phyloP scores from a whole-genome alignment of 306 rosid species.

The Sicyos baderoa region DNA sequence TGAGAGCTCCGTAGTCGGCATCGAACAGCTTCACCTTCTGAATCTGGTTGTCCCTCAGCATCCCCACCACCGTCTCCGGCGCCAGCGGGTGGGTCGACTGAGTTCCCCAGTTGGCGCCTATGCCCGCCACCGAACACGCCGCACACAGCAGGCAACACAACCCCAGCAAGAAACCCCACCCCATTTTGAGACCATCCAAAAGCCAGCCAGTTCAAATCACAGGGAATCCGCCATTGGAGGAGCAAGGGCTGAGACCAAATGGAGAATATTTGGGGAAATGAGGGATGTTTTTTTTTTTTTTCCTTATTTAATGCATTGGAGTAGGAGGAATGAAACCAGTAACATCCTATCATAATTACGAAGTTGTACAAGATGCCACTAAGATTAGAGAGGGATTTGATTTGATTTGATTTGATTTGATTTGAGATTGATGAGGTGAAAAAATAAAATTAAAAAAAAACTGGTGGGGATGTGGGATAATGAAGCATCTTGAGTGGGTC shows the following conservation, averaged over 20 bases:
- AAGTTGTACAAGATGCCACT: too few relatives aligned
- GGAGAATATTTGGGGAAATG: neutral
- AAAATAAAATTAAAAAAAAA: too few relatives aligned
- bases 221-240: neutral
- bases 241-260: neutral
- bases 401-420: too few relatives aligned
- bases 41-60: conserved; percentile 37
- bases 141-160: conserved; percentile 7
- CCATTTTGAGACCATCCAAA: conserved; percentile 3
- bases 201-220: too few relatives aligned
- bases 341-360: neutral
- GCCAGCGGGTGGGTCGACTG: conserved; percentile 39
- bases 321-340: neutral
- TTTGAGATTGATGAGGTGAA: neutral
- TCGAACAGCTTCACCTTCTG: conserved; percentile 50
- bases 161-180: too few relatives aligned
- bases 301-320: too few relatives aligned
- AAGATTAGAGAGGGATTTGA: neutral
- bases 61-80: conserved; percentile 35
- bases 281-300: neutral
- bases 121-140: conserved; percentile 27
- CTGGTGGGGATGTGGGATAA: neutral
- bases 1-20: conserved; percentile 39
- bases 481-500: conserved; percentile 14
- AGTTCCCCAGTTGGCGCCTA: conserved; percentile 56